These are phyloP conservation scores for Sanguinoderma infundibulare DNA, from an alignment of 1,284 basidiomycete species.

Conservation along the genomic window DNA sequence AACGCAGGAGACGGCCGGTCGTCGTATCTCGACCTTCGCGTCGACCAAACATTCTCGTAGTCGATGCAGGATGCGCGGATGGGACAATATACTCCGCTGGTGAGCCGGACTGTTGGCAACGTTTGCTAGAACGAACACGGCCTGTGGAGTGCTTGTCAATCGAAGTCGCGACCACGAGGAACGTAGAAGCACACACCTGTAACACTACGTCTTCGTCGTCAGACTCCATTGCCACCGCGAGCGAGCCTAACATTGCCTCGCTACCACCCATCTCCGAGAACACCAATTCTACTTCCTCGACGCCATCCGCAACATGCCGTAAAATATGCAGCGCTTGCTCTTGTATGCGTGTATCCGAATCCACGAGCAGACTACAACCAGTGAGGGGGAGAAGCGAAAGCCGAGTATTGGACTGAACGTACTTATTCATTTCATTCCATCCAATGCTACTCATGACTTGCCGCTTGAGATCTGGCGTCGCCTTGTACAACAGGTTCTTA, in stretches of 20 bases:
- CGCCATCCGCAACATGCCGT: slow-evolving; percentile 64
- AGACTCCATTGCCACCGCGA: slow-evolving; percentile 53
- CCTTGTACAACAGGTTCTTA: slow-evolving; percentile 77
- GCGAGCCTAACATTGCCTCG: slow-evolving; percentile 46
- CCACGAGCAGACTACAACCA: slow-evolving; percentile 48
- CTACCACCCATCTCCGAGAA: slow-evolving; percentile 56
- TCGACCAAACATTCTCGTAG: slow-evolving; percentile 63
- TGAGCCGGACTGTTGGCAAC: slow-evolving; percentile 59
- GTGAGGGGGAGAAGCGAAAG: background rate
- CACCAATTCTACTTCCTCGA: slow-evolving; percentile 63
- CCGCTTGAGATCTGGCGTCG: slow-evolving; percentile 58
- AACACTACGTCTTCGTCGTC: slow-evolving; percentile 54
- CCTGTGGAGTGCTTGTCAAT: slow-evolving; percentile 37
- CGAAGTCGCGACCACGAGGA: background rate
- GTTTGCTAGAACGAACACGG: slow-evolving; percentile 64
- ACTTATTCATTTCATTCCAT: slow-evolving; percentile 63
- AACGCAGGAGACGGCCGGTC: slow-evolving; percentile 62
- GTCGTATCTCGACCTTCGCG: slow-evolving; percentile 56
- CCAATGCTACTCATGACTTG: slow-evolving; percentile 67
- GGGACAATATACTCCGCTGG: slow-evolving; percentile 52
- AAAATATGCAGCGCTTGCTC: slow-evolving; percentile 71
- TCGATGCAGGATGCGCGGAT: slow-evolving; percentile 53
- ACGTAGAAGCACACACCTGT: slow-evolving; percentile 43
- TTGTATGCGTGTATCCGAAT: slow-evolving; percentile 55
- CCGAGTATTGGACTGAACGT: slow-evolving; percentile 27